A percentile compares a stretch with the other conserved stretches of the same genome.
Conservation (phyloP, 805 yeast genomes). For the Hemisphaericaspora nanyangensis region DNA sequence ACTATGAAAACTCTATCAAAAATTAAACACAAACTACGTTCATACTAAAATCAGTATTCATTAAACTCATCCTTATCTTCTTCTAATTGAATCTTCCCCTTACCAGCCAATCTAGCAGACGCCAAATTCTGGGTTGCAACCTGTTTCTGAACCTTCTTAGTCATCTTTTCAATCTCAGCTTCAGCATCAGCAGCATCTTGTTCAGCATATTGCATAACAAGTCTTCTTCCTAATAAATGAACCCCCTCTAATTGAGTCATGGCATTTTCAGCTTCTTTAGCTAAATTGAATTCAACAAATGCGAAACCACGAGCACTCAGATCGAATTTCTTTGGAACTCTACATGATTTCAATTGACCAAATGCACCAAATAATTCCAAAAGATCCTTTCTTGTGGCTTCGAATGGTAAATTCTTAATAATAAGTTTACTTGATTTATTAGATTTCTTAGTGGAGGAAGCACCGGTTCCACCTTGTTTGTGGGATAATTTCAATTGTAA, state of each 20-base stretch:
- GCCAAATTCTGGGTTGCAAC: conserved; percentile 73
- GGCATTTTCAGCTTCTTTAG: conserved; percentile 89
- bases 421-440: conserved; percentile 67
- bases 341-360: conserved; percentile 89
- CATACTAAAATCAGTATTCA: too few relatives aligned
- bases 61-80: conserved; percentile 38
- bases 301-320: conserved; percentile 96
- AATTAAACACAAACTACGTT: too few relatives aligned
- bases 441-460: conserved; percentile 18
- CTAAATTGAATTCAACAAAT: conserved; percentile 83
- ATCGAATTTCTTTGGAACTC: conserved; percentile 96
- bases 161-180: conserved; percentile 87
- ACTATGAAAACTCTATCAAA: too few relatives aligned
- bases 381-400: conserved; percentile 90
- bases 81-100: conserved; percentile 68
- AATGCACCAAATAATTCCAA: conserved; percentile 89
- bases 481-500: conserved; percentile 86
- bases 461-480: conserved; percentile 48
- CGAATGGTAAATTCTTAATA: conserved; percentile 96
- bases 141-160: conserved; percentile 77
- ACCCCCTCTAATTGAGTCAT: conserved; percentile 93
- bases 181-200: conserved; percentile 80
- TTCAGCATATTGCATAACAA: conserved; percentile 91
- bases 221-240: conserved; percentile 90
- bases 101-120: conserved; percentile 64